Evolutionary conservation across 768 basidiomycete species (phyloP), one percentile per base, ranked within the genome.

Genomic region (Macrolepiota albuminosa): DNA sequence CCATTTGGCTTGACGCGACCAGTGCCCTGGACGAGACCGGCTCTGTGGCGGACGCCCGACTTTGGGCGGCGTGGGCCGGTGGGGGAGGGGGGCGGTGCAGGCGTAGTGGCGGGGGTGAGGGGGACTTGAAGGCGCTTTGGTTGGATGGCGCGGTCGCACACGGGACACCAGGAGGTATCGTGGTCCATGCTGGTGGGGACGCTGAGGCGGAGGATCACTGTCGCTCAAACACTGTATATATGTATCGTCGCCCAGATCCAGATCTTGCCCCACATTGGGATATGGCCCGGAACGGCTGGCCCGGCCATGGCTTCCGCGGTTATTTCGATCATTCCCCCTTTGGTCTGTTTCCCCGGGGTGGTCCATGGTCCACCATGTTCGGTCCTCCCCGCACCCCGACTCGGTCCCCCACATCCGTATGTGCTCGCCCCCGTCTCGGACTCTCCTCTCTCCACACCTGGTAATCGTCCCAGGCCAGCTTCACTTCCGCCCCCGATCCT

Each of bases 141-240:
- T n/a, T 83, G 75, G 64, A 93, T 91, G 63, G 87, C 86, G 65
- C 83, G 78, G 67, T 85, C 82, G 77, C 91, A 93, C 68, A 83
- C 84, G 53, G 88, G 88, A 81, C 91, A 93, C 87, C 88, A 93
- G 58, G 84, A 77, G 62, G 86, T 80, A 75, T 90, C 89, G 75
- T 85, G 78, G 54, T 80, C 78, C 76, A 77, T 77, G 29, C 33
- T 57, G 64, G 42, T 34, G 34, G 14, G 51, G 26, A 46, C 21
- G 45, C 45, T 24, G 5, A 24, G 59, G 62, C 61, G 65, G 64
- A 59, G 59, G 63, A 60, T 34, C 60, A 54, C 60, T 55, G 58
- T 47, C 31, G 26, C 6, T 5, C 16, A 11, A 24, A 24, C 16
- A 39, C 26, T 10, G 39, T 31, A 40, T 54, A 31, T 42, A 42